phyloP scores from a whole-genome alignment of 164 flowering plant species.

The Dillenia turbinata region DNA sequence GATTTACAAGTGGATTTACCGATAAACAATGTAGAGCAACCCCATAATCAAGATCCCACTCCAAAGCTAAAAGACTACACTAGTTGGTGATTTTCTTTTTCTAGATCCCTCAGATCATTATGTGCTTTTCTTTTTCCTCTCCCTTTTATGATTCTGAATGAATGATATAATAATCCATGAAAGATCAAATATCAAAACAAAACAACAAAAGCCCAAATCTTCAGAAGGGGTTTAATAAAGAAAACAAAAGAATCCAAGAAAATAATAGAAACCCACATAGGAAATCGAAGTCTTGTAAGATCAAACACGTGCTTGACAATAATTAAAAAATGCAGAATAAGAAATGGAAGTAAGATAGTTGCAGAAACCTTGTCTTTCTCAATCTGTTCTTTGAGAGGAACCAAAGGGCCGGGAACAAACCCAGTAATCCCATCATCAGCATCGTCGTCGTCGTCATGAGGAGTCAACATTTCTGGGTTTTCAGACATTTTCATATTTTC shows the following conservation, averaged over 20 bases:
- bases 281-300: not conserved
- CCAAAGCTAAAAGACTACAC: not conserved
- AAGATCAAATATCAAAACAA: not conserved
- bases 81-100: too few relatives aligned
- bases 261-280: not conserved
- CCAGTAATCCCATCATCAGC: constrained; percentile 22
- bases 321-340: not conserved
- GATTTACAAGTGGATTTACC: not conserved
- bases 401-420: constrained; percentile 46
- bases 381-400: constrained; percentile 53
- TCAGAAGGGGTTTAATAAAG: not conserved
- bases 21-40: not conserved
- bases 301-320: not conserved
- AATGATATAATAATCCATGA: too few relatives aligned
- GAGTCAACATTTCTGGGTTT: constrained; percentile 16
- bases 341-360: not conserved
- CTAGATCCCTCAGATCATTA: too few relatives aligned
- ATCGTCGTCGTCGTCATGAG: constrained; percentile 23
- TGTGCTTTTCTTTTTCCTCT: too few relatives aligned
- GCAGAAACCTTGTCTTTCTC: constrained; percentile 38
- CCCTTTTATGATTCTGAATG: too few relatives aligned
- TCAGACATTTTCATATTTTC: constrained; percentile 10
- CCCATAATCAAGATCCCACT: not conserved
- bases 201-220: not conserved
- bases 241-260: not conserved